phyloP scores from a whole-genome alignment of 179 eudicot genomes.

The Monotropa hypopitys region DNA sequence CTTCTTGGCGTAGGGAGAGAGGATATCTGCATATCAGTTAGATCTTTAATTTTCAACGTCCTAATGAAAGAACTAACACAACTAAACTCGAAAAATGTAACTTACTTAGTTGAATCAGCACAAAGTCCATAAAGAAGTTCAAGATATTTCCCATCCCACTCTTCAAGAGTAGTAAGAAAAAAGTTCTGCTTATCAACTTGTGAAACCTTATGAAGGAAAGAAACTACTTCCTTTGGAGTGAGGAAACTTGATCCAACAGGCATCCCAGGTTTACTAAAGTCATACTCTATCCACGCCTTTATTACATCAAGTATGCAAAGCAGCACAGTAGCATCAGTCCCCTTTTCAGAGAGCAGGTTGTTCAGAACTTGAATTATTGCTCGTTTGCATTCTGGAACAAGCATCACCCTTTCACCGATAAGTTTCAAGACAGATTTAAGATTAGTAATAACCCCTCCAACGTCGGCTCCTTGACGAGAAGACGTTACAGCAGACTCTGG shows the following conservation, averaged over 20 bases:
- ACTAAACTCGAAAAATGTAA: not conserved
- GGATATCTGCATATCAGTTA: slow-evolving; percentile 49
- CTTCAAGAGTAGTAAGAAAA: slow-evolving; percentile 46
- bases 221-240: slow-evolving; percentile 65
- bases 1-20: slow-evolving; percentile 63
- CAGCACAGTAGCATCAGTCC: slow-evolving; percentile 78
- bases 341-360: slow-evolving; percentile 77
- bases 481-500: slow-evolving; percentile 78
- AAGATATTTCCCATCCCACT: slow-evolving; percentile 85
- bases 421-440: slow-evolving; percentile 74
- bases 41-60: not conserved
- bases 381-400: slow-evolving; percentile 70
- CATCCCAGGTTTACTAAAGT: slow-evolving; percentile 48
- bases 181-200: slow-evolving; percentile 86
- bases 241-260: slow-evolving; percentile 51
- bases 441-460: slow-evolving; percentile 61
- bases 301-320: slow-evolving; percentile 80
- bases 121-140: slow-evolving; percentile 84
- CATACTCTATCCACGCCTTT: slow-evolving; percentile 91
- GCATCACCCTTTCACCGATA: slow-evolving; percentile 81
- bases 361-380: slow-evolving; percentile 61
- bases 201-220: slow-evolving; percentile 90
- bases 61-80: not conserved
- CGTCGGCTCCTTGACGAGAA: slow-evolving; percentile 87
- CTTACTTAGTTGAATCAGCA: slow-evolving; percentile 83